Conservation (phyloP, 2,329 filamentous ascomycete genomes). For the Colletotrichum spaethianum region DNA sequence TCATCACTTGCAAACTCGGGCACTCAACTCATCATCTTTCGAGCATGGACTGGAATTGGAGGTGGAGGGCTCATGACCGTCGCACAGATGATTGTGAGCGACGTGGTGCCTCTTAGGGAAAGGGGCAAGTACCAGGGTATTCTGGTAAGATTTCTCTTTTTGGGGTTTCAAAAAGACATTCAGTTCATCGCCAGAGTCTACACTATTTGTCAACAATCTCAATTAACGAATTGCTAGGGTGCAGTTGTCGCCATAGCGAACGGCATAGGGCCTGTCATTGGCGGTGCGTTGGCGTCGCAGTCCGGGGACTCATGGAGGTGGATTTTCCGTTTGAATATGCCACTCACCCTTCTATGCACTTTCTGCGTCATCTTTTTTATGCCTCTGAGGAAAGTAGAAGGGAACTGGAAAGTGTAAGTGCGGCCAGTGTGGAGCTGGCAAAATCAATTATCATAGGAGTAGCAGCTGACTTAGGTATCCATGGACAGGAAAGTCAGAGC, state of each 20-base stretch:
- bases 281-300: constrained; percentile 63
- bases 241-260: constrained; percentile 68
- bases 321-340: constrained; percentile 69
- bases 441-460: neutral
- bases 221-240: constrained; percentile 49
- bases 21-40: constrained; percentile 57
- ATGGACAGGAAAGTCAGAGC: constrained; percentile 60
- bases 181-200: neutral
- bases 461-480: neutral
- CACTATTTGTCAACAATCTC: neutral
- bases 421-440: neutral
- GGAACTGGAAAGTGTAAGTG: constrained; percentile 62
- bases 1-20: constrained; percentile 58
- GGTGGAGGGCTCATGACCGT: constrained; percentile 59
- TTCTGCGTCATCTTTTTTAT: constrained; percentile 67
- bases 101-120: constrained; percentile 63
- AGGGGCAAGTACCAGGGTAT: constrained; percentile 58
- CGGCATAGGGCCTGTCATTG: constrained; percentile 68
- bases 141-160: constrained; percentile 50
- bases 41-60: constrained; percentile 60
- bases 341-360: constrained; percentile 63
- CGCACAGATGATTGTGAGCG: constrained; percentile 62
- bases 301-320: constrained; percentile 64
- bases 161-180: neutral
- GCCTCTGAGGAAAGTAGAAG: constrained; percentile 68